These are phyloP conservation scores for Pseudogymnoascus sp. DNA, from an alignment of 2,329 filamentous ascomycete genomes.

Conservation along the genomic window DNA sequence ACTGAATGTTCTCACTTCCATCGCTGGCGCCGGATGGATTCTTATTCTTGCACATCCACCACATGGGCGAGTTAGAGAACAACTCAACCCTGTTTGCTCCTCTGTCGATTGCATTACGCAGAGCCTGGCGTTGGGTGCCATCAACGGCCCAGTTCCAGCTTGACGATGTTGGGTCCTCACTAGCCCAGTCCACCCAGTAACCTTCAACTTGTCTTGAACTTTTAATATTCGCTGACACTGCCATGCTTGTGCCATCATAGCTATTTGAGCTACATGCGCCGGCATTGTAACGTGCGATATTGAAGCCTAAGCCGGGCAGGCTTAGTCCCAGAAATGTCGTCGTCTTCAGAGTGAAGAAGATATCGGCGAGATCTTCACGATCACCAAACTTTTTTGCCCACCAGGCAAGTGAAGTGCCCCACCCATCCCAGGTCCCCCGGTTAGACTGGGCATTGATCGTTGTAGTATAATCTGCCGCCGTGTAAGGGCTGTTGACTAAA, in stretches of 20 bases:
- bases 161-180: slow-evolving; percentile 28
- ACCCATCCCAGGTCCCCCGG: slow-evolving; percentile 38
- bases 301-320: slow-evolving; percentile 36
- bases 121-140: slow-evolving; percentile 33
- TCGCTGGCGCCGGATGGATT: slow-evolving; percentile 34
- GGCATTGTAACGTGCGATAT: slow-evolving; percentile 38
- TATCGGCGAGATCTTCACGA: slow-evolving; percentile 34
- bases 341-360: slow-evolving; percentile 34
- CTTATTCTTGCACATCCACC: slow-evolving; percentile 38
- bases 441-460: slow-evolving; percentile 29
- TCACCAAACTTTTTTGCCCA: slow-evolving; percentile 37
- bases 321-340: slow-evolving; percentile 25
- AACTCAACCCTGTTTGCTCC: slow-evolving; percentile 33
- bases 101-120: slow-evolving; percentile 31
- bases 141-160: slow-evolving; percentile 38
- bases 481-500: neutral
- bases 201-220: slow-evolving; percentile 34
- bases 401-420: slow-evolving; percentile 38
- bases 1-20: slow-evolving; percentile 34
- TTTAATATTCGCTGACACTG: slow-evolving; percentile 32
- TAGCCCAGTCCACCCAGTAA: slow-evolving; percentile 35
- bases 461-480: slow-evolving; percentile 27
- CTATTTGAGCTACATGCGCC: slow-evolving; percentile 34
- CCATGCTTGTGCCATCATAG: slow-evolving; percentile 30
- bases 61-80: slow-evolving; percentile 39